Evolutionary conservation across 1,284 basidiomycete genomes (phyloP).

Genomic region (Fomes fomentarius): DNA sequence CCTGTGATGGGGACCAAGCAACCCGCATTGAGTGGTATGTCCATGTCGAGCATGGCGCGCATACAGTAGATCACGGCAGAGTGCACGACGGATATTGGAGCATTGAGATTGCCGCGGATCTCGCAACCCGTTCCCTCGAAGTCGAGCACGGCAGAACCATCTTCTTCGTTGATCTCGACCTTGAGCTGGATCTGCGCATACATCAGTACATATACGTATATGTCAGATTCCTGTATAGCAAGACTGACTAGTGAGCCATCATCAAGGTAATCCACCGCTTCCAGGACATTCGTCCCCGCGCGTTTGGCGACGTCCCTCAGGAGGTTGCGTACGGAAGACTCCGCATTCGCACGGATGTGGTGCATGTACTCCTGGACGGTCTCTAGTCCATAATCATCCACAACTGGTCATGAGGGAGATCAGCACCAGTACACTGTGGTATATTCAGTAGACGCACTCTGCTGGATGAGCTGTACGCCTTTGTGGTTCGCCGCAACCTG

Average conservation of each 20-base stretch:
- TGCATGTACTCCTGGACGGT: slow-evolving; percentile 94
- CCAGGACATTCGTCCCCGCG: slow-evolving; percentile 66
- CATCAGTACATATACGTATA: background rate
- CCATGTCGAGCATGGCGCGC: slow-evolving; percentile 88
- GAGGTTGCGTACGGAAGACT: slow-evolving; percentile 85
- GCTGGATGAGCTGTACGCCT: slow-evolving; percentile 82
- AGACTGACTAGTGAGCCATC: slow-evolving; percentile 81
- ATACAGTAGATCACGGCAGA: slow-evolving; percentile 96
- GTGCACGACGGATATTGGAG: slow-evolving; percentile 88
- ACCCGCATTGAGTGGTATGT: slow-evolving; percentile 94
- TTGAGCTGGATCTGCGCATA: slow-evolving; percentile 69
- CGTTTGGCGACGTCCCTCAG: slow-evolving; percentile 77
- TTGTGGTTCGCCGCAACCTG: slow-evolving; percentile 98
- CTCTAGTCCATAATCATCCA: slow-evolving; percentile 84
- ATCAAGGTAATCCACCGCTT: slow-evolving; percentile 81
- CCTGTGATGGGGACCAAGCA: slow-evolving; percentile 83
- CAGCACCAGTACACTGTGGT: background rate
- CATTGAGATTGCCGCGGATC: slow-evolving; percentile 89
- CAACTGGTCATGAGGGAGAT: slow-evolving; percentile 49
- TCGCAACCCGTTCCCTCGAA: slow-evolving; percentile 91
- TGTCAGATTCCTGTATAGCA: background rate
- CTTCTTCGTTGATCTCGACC: slow-evolving; percentile 78
- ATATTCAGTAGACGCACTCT: slow-evolving; percentile 45
- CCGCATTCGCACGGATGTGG: slow-evolving; percentile 90
- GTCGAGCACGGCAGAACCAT: slow-evolving; percentile 87